Base-by-base conservation (phyloP, 2,329 filamentous ascomycete species). In the Stachybotrys chartarum region DNA sequence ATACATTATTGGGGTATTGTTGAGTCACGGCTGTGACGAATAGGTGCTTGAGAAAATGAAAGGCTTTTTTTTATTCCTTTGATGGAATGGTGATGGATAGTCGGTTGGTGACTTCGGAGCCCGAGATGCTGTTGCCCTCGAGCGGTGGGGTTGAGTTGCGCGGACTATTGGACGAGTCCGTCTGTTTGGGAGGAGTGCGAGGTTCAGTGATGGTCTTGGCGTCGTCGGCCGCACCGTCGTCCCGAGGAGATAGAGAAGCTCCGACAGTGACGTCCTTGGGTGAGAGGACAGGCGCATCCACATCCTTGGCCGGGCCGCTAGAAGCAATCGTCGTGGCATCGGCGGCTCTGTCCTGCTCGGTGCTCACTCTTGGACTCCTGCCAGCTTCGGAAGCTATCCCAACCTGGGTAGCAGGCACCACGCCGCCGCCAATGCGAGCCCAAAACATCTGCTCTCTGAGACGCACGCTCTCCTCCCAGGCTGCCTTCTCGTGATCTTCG, bases 361-460 rank as follows among this genome's bases (percentile, higher is more conserved):
- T 65, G 44, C 71, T 75, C 50, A 58, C 60, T 12, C 68, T 67
- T 14, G 64, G 62, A 53, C 67, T 72, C 55, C 68, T 71, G 11
- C 71, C 69, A 17, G 61, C 30, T n/a, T 67, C 66, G 14, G 61
- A 52, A 7, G 63, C 58, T 1, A 63, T 57, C n/a, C 64, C 55
- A 5, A 54, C 59, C 30, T 72, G 72, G 11, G 65, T 63, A 10
- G 81, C 77, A 1, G 93, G 94, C 12, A 97, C 75, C 2, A 99
- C 91, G 14, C 94, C 94, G 31, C 92, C 94, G 30, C 93, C 93
- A 53, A 99, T 84, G 55, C 94, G 83, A 52, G 90, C 85, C 94
- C 94, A 99, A 69, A 99, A 99, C 88, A 99, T 96, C 63, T 93
- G 86, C 70, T 99, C 94, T 52, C 94, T 81, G 51, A 97, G 73